These are phyloP conservation scores for Neoboletus subvelutipes DNA, from an alignment of 768 basidiomycete genomes.

Conservation along the genomic window DNA sequence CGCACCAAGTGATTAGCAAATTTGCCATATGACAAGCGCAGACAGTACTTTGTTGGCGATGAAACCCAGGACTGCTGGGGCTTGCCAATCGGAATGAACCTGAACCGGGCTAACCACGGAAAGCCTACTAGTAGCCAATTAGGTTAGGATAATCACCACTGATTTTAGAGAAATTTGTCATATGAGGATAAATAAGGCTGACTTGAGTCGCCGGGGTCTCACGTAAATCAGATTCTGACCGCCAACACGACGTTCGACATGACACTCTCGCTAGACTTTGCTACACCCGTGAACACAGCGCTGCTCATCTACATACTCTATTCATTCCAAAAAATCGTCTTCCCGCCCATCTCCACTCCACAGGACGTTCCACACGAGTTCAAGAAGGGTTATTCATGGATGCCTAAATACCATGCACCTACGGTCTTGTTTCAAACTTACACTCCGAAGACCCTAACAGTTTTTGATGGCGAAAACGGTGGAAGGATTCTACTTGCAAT, in stretches of 20 bases:
- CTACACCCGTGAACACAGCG: slow-evolving; percentile 78
- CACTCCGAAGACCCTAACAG: slow-evolving; percentile 72
- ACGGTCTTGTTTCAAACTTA: slow-evolving; percentile 75
- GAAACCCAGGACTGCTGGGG: not conserved
- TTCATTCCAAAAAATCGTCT: slow-evolving; percentile 68
- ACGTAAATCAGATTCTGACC: slow-evolving; percentile 20
- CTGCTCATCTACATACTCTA: slow-evolving; percentile 78
- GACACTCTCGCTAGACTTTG: slow-evolving; percentile 47
- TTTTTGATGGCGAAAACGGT: slow-evolving; percentile 62
- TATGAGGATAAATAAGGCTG: not conserved
- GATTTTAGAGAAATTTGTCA: not conserved
- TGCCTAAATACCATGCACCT: slow-evolving; percentile 79
- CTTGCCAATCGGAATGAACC: not conserved
- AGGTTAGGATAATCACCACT: too few relatives aligned
- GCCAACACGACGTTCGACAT: slow-evolving; percentile 27
- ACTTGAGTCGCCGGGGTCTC: slow-evolving; percentile 1
- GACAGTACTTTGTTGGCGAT: not conserved
- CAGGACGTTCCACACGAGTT: slow-evolving; percentile 62
- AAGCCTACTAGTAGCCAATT: too few relatives aligned
- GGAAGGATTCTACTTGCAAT: slow-evolving; percentile 86
- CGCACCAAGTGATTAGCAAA: not conserved
- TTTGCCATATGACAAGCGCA: not conserved
- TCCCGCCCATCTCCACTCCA: slow-evolving; percentile 59
- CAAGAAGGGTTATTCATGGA: slow-evolving; percentile 87
- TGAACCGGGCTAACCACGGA: not conserved